Evolutionary conservation across 768 basidiomycete genomes (phyloP).

Genomic region (Rhizopogon vinicolor): DNA sequence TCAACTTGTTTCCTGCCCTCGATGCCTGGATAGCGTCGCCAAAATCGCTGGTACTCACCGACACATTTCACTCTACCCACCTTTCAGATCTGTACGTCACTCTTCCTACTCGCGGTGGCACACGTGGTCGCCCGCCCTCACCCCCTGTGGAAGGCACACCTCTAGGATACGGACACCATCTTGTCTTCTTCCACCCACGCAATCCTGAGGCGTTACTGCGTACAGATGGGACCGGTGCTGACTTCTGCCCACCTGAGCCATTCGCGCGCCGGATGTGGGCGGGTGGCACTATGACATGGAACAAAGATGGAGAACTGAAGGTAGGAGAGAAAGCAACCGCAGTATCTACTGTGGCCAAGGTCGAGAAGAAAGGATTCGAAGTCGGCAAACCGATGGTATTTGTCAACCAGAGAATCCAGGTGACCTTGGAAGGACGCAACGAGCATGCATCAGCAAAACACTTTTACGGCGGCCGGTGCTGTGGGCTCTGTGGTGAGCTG

Average conservation of each 20-base stretch:
- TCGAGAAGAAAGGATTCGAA: constrained; percentile 65
- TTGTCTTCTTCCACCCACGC: constrained; percentile 70
- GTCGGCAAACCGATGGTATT: constrained; percentile 63
- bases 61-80: constrained; percentile 51
- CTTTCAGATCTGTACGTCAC: constrained; percentile 64
- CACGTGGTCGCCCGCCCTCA: constrained; percentile 22
- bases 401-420: constrained; percentile 59
- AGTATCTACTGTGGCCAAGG: constrained; percentile 40
- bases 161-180: constrained; percentile 61
- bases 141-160: constrained; percentile 37
- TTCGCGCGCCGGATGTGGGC: constrained; percentile 85
- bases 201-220: constrained; percentile 53
- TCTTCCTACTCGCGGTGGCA: constrained; percentile 68
- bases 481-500: no score
- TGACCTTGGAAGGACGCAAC: constrained; percentile 36
- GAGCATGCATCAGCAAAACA: no score
- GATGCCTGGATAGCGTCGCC: constrained; percentile 52
- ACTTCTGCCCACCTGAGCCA: constrained; percentile 68
- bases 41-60: constrained; percentile 40
- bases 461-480: no score
- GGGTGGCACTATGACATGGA: constrained; percentile 64
- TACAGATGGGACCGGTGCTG: constrained; percentile 65
- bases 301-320: constrained; percentile 38
- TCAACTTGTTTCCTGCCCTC: constrained; percentile 24
- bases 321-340: constrained; percentile 52